Base-by-base conservation (phyloP, 768 basidiomycete genomes). In the Hygrocybe punicea region DNA sequence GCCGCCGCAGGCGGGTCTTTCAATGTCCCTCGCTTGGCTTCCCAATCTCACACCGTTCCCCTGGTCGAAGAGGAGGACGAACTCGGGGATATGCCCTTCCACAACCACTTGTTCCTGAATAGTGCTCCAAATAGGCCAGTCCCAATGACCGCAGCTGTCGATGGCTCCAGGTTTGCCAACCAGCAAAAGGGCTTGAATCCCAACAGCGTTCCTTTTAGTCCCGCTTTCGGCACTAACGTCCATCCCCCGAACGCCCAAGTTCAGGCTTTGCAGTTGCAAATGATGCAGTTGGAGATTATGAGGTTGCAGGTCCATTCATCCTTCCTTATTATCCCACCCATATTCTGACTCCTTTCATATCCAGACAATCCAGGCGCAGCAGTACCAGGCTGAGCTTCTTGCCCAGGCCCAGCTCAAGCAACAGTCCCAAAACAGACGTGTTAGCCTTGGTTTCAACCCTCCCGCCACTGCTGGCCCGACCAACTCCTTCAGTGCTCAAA, bases 201-300 rank as follows among this genome's bases (percentile, higher is more conserved):
- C 58, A 80, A 78, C 74, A 80, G 73, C 75, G 73, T 71, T 68
- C 83, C 79, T 58, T 83, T 86, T 69, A 82, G 71, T 51, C 77
- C 76, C 45, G 75, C 72, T 13, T 78, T 79, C 24, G 80, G 82
- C 78, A 66, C 70, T 74, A 40, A 84, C 81, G 61, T 64, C 74
- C 45, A 68, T 72, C 33, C 65, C 14, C 51, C 29, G 16, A 50
- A 84, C 45, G 73, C 76, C 44, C 85, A 85, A 65, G 73, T 78
- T 42, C 84, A 85, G 64, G 81, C 85, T 53, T 75, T 89, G 55
- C 90, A 91, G 73, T 79, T 92, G 80, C 90, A 93, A 74, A 78
- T 92, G 78, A 81, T 92, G 74, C 91, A 93, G 67, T 76, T 93
- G 56, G 91, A 93, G 74, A 81, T 93, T 63, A 71, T 91, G 68